phyloP scores from a whole-genome alignment of 306 rosid genomes.

The Elaeagnus macrophylla region DNA sequence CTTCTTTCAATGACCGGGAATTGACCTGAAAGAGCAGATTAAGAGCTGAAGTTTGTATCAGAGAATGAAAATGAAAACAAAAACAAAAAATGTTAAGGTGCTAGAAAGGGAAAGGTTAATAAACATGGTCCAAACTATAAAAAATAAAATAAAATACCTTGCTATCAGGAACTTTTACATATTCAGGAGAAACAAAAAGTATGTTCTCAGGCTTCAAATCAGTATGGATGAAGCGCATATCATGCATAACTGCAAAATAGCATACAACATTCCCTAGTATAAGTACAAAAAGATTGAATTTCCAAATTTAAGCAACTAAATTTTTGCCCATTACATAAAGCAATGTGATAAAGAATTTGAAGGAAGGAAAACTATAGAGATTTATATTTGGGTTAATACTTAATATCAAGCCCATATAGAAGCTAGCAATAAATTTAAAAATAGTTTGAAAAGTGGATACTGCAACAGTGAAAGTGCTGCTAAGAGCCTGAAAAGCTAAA shows the following conservation, averaged over 20 bases:
- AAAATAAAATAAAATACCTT: slow-evolving; percentile 16
- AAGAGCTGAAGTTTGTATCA: neutral
- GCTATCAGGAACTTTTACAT: slow-evolving; percentile 58
- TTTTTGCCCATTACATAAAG: neutral
- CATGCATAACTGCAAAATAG: slow-evolving; percentile 71
- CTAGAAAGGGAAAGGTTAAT: neutral
- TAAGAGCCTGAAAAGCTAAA: slow-evolving; percentile 3
- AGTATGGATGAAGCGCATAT: slow-evolving; percentile 65
- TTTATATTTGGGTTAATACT: neutral
- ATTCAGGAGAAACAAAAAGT: slow-evolving; percentile 55
- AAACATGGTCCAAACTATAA: neutral
- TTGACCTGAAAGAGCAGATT: slow-evolving; percentile 33
- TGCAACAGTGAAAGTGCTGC: neutral
- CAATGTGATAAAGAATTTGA: neutral
- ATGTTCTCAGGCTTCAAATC: slow-evolving; percentile 83
- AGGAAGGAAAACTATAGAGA: neutral
- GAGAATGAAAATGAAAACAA: no score
- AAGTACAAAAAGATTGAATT: slow-evolving; percentile 2
- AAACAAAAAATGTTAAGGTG: neutral
- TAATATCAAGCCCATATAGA: neutral
- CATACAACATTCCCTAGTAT: neutral
- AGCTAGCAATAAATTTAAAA: neutral
- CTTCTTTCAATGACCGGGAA: slow-evolving; percentile 43
- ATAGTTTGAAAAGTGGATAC: neutral
- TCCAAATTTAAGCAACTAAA: neutral